Evolutionary conservation across 169 alveolate species (phyloP), one percentile per base, ranked within the genome.

Genomic region (Plasmodium adleri): DNA sequence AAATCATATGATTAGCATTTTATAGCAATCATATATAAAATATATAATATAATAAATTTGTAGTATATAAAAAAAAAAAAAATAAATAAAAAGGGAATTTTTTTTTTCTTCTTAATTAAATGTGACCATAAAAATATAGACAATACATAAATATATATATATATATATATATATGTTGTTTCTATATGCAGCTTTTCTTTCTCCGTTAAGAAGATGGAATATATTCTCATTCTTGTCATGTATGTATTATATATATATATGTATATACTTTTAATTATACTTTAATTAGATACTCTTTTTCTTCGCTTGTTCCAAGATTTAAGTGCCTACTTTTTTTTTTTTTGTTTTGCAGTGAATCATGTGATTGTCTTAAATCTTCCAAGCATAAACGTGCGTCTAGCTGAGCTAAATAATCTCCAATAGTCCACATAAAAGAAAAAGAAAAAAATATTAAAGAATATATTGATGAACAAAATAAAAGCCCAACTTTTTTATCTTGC

Each of bases 401-500:
- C 1, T 85, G 74, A 8, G 92, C 92, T 45, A 85, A 17, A 43
- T 85, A 85, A 71, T 85, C 92, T 0, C 92, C 87, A 60, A 85
- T 24, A 13, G 85, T 85, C 92, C 92, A 85, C 92, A 85, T 85
- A 60, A 85, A 85, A 60, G 87, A 85, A 24, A 72, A 85, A 22
- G 92, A 85, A 85, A 85, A 68, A 66, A 85, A 85, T 71, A 85
- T 85, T 66, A 85, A 60, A 22, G n/a, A 49, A 26, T 85, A 85
- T 7, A 85, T 74, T 56, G 50, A 3, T 1, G 87, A 68, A 22
- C 92, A 85, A 74, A 85, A 72, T 28, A 66, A 15, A 43, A 85
- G 28, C 12, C 92, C 92, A 13, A 85, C 32, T 39, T 60, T 68
- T 59, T 85, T 85, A 60, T 85, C 50, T 32, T 62, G 68, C 15